Evolutionary conservation across 768 basidiomycete genomes (phyloP).

Genomic region (Hypholoma sublateritium): DNA sequence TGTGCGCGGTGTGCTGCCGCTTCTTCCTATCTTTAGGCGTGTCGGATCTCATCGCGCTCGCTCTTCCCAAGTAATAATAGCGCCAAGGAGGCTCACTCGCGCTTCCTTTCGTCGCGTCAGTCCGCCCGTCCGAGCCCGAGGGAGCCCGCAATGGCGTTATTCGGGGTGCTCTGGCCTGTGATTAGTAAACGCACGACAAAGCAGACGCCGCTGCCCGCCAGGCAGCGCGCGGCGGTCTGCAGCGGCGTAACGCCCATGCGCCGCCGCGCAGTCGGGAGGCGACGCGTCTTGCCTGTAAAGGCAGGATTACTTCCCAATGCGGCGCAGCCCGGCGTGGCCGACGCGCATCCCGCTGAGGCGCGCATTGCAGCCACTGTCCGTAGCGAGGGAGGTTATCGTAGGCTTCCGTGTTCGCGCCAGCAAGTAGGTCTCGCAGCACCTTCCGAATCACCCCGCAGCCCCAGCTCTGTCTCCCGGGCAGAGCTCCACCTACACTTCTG

Average conservation of each 20-base stretch:
- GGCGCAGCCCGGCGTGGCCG: conserved; percentile 4
- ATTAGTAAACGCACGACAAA: background rate
- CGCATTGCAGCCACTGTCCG: background rate
- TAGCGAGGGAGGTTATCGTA: no score
- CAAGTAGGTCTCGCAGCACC: no score
- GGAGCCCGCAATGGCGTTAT: background rate
- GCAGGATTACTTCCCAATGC: conserved; percentile 20
- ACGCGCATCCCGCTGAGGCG: background rate
- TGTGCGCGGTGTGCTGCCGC: background rate
- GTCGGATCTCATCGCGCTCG: background rate
- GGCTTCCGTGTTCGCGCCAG: no score
- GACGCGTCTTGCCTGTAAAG: conserved; percentile 14
- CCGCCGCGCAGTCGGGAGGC: background rate
- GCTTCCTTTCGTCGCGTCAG: background rate
- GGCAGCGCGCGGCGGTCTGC: background rate
- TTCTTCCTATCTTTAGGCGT: background rate
- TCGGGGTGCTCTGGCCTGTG: background rate
- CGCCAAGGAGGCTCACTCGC: background rate
- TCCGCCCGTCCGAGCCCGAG: background rate
- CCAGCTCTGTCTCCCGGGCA: no score
- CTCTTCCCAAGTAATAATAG: background rate
- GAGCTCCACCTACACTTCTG: background rate
- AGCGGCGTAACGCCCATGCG: background rate
- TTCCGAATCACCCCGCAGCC: no score
- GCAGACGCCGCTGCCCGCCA: background rate